phyloP scores from a whole-genome alignment of 1,284 basidiomycete species.

The Microbotryum saponariae region DNA sequence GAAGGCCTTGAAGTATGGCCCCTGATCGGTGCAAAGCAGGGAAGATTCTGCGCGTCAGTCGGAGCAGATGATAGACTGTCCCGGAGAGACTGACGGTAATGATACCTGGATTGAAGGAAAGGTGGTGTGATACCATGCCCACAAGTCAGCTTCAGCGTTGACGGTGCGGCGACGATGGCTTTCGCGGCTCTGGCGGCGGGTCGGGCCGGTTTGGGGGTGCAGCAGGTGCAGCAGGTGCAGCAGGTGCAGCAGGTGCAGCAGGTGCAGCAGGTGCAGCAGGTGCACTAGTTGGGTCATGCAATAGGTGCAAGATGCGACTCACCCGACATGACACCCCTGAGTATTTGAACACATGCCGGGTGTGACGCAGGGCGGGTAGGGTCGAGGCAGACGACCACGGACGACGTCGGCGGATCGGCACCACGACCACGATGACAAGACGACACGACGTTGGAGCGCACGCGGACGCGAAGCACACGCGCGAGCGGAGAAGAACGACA shows the following conservation, averaged over 20 bases:
- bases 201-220: conserved; percentile 51
- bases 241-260: too few relatives aligned
- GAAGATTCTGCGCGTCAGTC: not conserved
- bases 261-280: not conserved
- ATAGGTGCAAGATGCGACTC: too few relatives aligned
- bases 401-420: conserved; percentile 5
- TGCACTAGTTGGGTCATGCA: not conserved
- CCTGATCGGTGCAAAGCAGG: not conserved
- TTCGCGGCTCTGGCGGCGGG: conserved; percentile 51
- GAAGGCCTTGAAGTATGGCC: conserved; percentile 36
- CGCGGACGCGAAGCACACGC: not conserved
- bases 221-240: too few relatives aligned
- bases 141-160: conserved; percentile 51
- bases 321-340: conserved; percentile 53
- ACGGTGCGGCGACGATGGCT: conserved; percentile 61
- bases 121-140: conserved; percentile 9
- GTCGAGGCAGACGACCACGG: conserved; percentile 45
- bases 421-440: conserved; percentile 36
- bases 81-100: conserved; percentile 2
- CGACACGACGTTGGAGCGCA: conserved; percentile 17
- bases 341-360: not conserved
- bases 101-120: conserved; percentile 16
- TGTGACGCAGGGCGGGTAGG: too few relatives aligned
- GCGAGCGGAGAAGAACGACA: not conserved
- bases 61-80: not conserved